Base-by-base conservation (phyloP, 805 yeast species). In the Monosporozyma unispora region DNA sequence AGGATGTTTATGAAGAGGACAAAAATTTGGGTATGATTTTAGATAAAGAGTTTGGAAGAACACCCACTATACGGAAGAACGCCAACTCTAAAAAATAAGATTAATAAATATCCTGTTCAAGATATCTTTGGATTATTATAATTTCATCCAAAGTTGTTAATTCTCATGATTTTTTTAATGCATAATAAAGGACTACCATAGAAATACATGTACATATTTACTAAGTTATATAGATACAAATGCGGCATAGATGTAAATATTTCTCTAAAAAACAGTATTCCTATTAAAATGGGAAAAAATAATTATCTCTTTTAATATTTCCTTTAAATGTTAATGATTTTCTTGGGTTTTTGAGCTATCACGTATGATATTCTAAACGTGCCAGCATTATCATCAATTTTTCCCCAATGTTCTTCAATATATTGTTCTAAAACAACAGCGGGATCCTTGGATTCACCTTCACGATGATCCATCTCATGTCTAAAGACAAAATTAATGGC, bases 1-100 rank as follows among this genome's bases (percentile, higher is more conserved):
- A 61, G 29, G 78, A 73, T 47, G 65, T 74, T 3, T 58, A 60
- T 18, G 52, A 55, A 5, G 81, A 77, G 51, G 82, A 78, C 54
- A 42, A 42, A 2, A 63, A 57, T 3, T 54, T 76, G 43, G 73
- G 70, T 0, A 57, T 51, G 29, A 49, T 52, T 37, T 47, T 76
- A 10, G 71, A 72, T 28, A 46, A 52, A 3, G 70, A 71, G 44
- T 62, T 63, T 38, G 46, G 47, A 3, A 33, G 47, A 18, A 52
- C 49, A 1, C 45, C 52, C 10, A 47, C 52, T 1, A 27, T 46
- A 44, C 42, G 33, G 35, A 51, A 48, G 37, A 39, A 21, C 6
- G 10, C 14, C 16, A 10, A 45, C 38, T 11, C 38, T 29, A 31
- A 40, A 43, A 33, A 27, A 39, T 37, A 22, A 18, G 38, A 16